phyloP scores from a whole-genome alignment of 345 rosid species.

The Abelmoschus esculentus region DNA sequence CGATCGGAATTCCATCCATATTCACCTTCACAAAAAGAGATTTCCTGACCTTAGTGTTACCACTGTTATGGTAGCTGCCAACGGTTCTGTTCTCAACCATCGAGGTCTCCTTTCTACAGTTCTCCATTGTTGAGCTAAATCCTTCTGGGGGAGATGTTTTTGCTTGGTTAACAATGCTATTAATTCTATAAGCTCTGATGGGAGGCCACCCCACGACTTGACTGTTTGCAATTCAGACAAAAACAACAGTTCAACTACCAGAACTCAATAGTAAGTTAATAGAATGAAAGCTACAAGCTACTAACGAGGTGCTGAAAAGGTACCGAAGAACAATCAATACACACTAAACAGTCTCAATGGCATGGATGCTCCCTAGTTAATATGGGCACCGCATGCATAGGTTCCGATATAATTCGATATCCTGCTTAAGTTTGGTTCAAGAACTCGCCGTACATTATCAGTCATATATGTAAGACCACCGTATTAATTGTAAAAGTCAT shows the following conservation, averaged over 20 bases:
- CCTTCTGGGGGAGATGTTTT: conserved; percentile 46
- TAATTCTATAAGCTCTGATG: conserved; percentile 68
- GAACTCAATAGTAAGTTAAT: not conserved
- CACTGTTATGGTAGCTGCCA: conserved; percentile 20
- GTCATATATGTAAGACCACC: not conserved
- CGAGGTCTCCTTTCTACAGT: conserved; percentile 25
- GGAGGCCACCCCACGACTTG: conserved; percentile 99
- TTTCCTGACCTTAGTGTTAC: conserved; percentile 28
- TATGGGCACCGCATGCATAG: not conserved
- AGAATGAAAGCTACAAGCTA: not conserved
- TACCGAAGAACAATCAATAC: not conserved
- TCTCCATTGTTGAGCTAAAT: conserved; percentile 24
- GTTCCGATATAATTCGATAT: not conserved
- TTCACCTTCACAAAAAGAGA: conserved; percentile 79
- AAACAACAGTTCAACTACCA: not conserved
- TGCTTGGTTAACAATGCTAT: conserved; percentile 64
- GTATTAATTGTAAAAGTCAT: not conserved
- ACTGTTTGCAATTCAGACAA: conserved; percentile 30
- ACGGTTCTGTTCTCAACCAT: conserved; percentile 20
- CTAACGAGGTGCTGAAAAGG: conserved; percentile 8
- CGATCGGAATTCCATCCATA: conserved; percentile 91
- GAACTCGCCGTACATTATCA: not conserved
- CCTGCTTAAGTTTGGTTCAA: not conserved
- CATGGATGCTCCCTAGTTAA: not conserved
- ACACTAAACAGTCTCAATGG: not conserved